Evolutionary conservation across 1,284 basidiomycete genomes (phyloP), one percentile per base, ranked within the genome.

Genomic region (Macrocybe sp.): DNA sequence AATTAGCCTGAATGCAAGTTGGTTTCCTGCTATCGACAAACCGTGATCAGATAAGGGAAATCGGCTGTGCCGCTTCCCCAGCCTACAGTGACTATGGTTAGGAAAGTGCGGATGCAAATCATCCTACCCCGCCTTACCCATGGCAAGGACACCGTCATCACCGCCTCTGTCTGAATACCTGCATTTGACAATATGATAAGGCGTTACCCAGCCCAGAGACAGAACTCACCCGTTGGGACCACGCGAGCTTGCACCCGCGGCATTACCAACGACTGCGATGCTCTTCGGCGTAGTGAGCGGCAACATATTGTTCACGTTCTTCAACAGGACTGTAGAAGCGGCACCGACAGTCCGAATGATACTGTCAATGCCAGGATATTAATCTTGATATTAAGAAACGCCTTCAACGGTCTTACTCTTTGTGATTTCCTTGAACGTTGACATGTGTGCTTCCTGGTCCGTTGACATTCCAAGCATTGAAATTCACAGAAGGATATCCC

Each of bases 301-400:
- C 0, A 92, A 68, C 1, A 69, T 66, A 3, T 65, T 64, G 37
- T 74, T 69, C 1, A 59, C 60, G 62, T 92, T 92, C 70, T 91
- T 91, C 44, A 92, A 72, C 22, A 93, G 67, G 6, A 91, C 81
- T 1, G 81, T 84, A 0, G 82, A 83, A 0, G 85, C 81, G 0
- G 75, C 76, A n/a, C 79, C 86, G 36, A 90, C 81, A 42, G 78
- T 68, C 7, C 83, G 76, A 36, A 88, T 83, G 9, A 85, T 54
- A 38, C 79, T 83, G 44, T 37, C 36, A 45, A 29, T 12, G 28
- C 7, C 38, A 33, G 37, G 38, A 40, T 41, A 34, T 28, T 14
- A 43, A 36, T 9, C n/a, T 22, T 34, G 2, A 38, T 35, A 37
- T 16, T 22, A 32, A 39, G 40, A 41, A 10, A 12, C 2, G 16